A percentile compares a stretch with the other conserved stretches of the same genome.
These are phyloP conservation scores for Calonectria crousiana DNA, from an alignment of 2,329 filamentous ascomycete species.

Conservation along the genomic window DNA sequence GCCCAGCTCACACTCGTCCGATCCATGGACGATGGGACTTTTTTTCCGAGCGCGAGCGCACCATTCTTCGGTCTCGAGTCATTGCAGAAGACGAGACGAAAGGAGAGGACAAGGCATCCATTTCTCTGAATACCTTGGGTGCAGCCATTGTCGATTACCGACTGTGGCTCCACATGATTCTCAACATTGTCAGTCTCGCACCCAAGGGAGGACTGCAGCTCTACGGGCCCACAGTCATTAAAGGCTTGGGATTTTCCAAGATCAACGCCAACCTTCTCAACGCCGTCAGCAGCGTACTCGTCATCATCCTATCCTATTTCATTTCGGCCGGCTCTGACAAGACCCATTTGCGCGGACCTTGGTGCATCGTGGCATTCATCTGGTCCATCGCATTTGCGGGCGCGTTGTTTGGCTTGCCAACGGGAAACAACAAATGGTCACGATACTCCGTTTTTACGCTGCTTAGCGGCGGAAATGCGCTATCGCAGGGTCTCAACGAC, in stretches of 20 bases:
- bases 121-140: slow-evolving; percentile 17
- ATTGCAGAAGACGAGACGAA: slow-evolving; percentile 38
- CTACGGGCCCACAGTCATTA: slow-evolving; percentile 38
- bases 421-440: slow-evolving; percentile 28
- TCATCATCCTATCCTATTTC: slow-evolving; percentile 32
- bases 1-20: slow-evolving; percentile 28
- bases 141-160: slow-evolving; percentile 27
- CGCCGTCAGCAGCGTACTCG: slow-evolving; percentile 33
- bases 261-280: slow-evolving; percentile 40
- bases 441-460: slow-evolving; percentile 35
- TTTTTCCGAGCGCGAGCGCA: slow-evolving; percentile 30
- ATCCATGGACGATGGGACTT: slow-evolving; percentile 35
- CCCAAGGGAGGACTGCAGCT: slow-evolving; percentile 43
- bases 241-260: slow-evolving; percentile 38
- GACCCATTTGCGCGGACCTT: slow-evolving; percentile 34
- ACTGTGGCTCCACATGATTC: slow-evolving; percentile 35
- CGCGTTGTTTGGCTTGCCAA: slow-evolving; percentile 24
- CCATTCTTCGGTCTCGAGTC: slow-evolving; percentile 33
- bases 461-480: slow-evolving; percentile 35
- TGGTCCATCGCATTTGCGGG: slow-evolving; percentile 38
- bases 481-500: slow-evolving; percentile 39
- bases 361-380: slow-evolving; percentile 35
- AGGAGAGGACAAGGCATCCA: slow-evolving; percentile 20
- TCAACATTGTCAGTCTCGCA: slow-evolving; percentile 37
- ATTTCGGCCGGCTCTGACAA: slow-evolving; percentile 34